These are phyloP conservation scores for Lachnellula willkommii DNA, from an alignment of 2,329 filamentous ascomycete species.

Conservation along the genomic window DNA sequence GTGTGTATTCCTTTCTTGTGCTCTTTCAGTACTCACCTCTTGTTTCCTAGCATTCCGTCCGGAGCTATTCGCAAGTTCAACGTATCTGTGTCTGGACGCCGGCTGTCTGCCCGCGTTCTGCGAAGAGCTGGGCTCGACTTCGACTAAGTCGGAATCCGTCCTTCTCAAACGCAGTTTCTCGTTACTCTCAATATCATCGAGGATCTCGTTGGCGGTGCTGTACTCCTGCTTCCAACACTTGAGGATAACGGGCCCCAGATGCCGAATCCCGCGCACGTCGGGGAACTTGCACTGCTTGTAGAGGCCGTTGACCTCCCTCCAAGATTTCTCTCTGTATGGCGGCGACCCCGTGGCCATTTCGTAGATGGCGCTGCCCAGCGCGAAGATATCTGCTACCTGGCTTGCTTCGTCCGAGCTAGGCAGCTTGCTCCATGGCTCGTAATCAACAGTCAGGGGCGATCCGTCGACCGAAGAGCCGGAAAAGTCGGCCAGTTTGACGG, in stretches of 20 bases:
- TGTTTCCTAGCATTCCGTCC: not conserved
- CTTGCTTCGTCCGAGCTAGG: not conserved
- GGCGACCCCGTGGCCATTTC: slow-evolving; percentile 1
- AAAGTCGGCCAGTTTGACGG: slow-evolving; percentile 2
- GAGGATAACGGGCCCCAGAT: not conserved
- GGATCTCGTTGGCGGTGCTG: not conserved
- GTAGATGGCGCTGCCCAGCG: not conserved
- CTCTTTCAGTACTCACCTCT: not conserved
- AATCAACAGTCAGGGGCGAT: not conserved
- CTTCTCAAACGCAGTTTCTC: not conserved
- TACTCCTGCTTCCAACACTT: slow-evolving; percentile 1
- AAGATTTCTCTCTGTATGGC: not conserved
- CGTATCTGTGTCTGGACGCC: not conserved
- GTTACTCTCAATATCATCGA: not conserved
- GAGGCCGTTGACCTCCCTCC: not conserved
- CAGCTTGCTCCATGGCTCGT: not conserved
- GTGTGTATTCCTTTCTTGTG: not conserved
- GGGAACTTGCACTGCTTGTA: not conserved
- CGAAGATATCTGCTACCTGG: not conserved
- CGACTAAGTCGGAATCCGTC: not conserved
- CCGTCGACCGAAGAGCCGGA: slow-evolving; percentile 5
- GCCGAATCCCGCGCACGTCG: not conserved
- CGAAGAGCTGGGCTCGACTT: not conserved
- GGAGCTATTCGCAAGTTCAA: not conserved
- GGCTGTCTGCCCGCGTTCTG: not conserved